Base-by-base conservation (phyloP, 2,329 filamentous ascomycete species). In the Botrytis byssoidea region DNA sequence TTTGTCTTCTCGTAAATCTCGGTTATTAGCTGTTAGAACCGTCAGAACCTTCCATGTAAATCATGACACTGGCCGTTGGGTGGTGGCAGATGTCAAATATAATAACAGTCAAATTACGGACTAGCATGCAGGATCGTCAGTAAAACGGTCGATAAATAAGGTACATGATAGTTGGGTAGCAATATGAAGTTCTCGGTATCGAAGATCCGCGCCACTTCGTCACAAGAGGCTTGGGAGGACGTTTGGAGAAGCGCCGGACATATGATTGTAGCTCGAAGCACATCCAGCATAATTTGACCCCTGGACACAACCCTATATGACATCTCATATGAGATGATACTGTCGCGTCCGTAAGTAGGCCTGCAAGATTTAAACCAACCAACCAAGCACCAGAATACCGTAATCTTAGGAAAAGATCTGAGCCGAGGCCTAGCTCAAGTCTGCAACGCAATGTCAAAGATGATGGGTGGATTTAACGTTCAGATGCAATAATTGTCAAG, bases 241-340 rank as follows among this genome's bases (percentile, higher is more conserved):
- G 51, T 64, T 70, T 73, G 57, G 51, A 70, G 57, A 70, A 63
- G 71, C 71, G 66, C 44, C 55, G n/a, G 57, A 44, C n/a, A 18
- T 46, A 68, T 59, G 70, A 55, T 40, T 18, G 32, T 37, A 5
- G 20, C 51, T 29, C 2, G 48, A 35, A 25, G 25, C 46, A 68
- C 55, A 42, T 42, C 4, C 55, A 73, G 40, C 63, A 70, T 70
- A 14, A 70, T 48, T 59, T 46, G 25, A 12, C 69, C 69, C 69
- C 61, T 74, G 63, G 61, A 51, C 51, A 25, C 37, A 35, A 61
- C 42, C 44, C n/a, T 59, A 55, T 37, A 67, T 67, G 46, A 61
- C n/a, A 46, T 46, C 59, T 74, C 68, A 74, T 63, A 72, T 51
- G 35, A 68, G 57, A 61, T 74, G 73, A 72, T 40, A 72, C 73